Conservation (phyloP, 345 rosid species). For the Populus simonii region DNA sequence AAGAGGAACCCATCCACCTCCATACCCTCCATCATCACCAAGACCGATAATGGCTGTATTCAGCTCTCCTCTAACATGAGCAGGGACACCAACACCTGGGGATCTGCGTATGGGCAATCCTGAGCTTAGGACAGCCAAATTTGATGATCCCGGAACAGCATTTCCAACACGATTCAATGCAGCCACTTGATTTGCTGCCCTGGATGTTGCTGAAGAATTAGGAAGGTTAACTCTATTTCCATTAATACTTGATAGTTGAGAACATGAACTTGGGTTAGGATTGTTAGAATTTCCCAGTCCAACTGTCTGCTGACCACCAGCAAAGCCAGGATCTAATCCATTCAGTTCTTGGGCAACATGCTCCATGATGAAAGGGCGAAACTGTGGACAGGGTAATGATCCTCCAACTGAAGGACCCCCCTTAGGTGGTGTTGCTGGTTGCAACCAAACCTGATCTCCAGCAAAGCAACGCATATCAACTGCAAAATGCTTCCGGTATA, state of each 20-base stretch:
- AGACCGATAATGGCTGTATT: constrained; percentile 97
- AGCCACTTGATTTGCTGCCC: constrained; percentile 58
- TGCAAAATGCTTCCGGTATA: constrained; percentile 92
- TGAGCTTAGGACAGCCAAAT: constrained; percentile 47
- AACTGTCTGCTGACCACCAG: constrained; percentile 60
- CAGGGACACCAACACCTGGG: constrained; percentile 74
- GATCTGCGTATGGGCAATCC: constrained; percentile 81
- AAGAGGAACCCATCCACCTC: constrained; percentile 99
- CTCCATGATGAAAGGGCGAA: constrained; percentile 99
- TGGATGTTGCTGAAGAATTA: constrained; percentile 54
- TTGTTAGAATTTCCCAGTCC: constrained; percentile 48
- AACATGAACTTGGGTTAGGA: constrained; percentile 42
- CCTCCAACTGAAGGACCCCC: constrained; percentile 93
- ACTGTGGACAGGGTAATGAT: constrained; percentile 97
- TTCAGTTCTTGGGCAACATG: constrained; percentile 98
- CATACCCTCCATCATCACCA: constrained; percentile 99
- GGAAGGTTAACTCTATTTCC: constrained; percentile 69
- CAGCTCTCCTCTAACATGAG: constrained; percentile 91
- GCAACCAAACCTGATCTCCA: constrained; percentile 99
- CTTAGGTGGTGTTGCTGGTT: constrained; percentile 98
- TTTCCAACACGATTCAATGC: constrained; percentile 68
- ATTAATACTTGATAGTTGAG: constrained; percentile 52
- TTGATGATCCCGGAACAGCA: constrained; percentile 62
- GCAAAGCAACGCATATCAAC: constrained; percentile 99
- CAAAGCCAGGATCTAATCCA: constrained; percentile 75